Percentiles rank a stretch among this genome's conserved stretches.
Evolutionary conservation across 139 green algal species (phyloP).

Genomic region (Chlamydomonas asymmetrica): DNA sequence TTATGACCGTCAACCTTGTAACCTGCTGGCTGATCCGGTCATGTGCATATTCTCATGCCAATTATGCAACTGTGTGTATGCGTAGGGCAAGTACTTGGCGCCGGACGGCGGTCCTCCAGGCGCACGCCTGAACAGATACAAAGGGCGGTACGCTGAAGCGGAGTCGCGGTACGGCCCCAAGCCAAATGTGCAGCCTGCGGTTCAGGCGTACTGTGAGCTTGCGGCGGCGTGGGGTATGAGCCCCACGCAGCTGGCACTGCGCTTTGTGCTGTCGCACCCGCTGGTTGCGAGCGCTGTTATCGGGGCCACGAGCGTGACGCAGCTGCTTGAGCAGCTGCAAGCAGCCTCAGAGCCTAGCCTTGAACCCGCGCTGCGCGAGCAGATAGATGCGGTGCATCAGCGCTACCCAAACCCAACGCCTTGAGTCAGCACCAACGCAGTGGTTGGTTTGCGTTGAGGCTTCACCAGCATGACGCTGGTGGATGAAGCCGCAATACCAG

Average conservation of each 20-base stretch:
- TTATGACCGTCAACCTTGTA: no score
- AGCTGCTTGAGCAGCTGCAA: slow-evolving; percentile 65
- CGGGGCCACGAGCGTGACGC: slow-evolving; percentile 55
- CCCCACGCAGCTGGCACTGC: slow-evolving; percentile 67
- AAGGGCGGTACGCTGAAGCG: slow-evolving; percentile 76
- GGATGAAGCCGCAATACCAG: no score
- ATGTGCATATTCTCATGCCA: no score
- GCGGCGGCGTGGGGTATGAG: slow-evolving; percentile 59
- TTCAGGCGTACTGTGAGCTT: slow-evolving; percentile 62
- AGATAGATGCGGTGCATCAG: slow-evolving; percentile 57
- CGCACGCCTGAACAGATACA: slow-evolving; percentile 78
- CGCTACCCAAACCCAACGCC: slow-evolving; percentile 63
- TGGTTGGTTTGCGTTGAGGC: no score
- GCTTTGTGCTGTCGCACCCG: slow-evolving; percentile 62
- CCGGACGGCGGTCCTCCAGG: slow-evolving; percentile 45
- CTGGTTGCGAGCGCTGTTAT: slow-evolving; percentile 61
- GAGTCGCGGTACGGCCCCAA: slow-evolving; percentile 78
- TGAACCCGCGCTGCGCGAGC: slow-evolving; percentile 29
- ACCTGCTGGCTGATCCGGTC: no score
- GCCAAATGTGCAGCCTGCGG: slow-evolving; percentile 62
- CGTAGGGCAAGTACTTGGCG: slow-evolving; percentile 76
- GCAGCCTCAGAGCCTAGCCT: slow-evolving; percentile 38
- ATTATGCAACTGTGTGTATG: no score
- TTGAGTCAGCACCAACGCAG: slow-evolving; percentile 10
- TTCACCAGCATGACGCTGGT: no score